A percentile compares a stretch with the other conserved stretches of the same genome.
These are phyloP conservation scores for Ophiobolus disseminans DNA, from an alignment of 2,329 filamentous ascomycete species.

Conservation along the genomic window DNA sequence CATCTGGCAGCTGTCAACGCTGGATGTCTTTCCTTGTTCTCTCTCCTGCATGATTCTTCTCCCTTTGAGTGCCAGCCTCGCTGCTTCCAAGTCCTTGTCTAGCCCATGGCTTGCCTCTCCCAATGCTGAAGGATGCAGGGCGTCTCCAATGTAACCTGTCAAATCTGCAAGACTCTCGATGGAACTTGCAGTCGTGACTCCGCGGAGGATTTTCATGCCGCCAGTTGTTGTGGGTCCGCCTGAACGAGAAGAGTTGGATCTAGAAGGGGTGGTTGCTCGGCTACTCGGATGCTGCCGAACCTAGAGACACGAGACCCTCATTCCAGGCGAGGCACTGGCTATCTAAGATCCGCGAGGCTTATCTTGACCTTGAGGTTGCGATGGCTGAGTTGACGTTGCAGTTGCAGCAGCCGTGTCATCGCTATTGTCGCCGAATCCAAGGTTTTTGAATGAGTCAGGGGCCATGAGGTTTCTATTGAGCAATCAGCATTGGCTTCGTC, in stretches of 20 bases:
- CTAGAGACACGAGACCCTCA: conserved; percentile 23
- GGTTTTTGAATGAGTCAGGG: conserved; percentile 90
- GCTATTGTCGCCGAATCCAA: conserved; percentile 74
- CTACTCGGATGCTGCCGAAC: conserved; percentile 41
- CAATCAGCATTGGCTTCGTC: conserved; percentile 27
- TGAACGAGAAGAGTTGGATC: conserved; percentile 10
- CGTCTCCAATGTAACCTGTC: conserved; percentile 35
- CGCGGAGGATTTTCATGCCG: conserved; percentile 10
- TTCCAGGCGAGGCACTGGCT: conserved; percentile 22
- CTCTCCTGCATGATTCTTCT: conserved; percentile 1
- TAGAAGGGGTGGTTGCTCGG: conserved; percentile 21
- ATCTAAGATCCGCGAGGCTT: conserved; percentile 34
- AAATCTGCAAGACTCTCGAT: conserved; percentile 22
- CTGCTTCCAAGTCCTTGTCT: conserved; percentile 11
- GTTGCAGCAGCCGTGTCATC: conserved; percentile 24
- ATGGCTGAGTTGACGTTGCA: conserved; percentile 37
- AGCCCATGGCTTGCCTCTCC: conserved; percentile 9
- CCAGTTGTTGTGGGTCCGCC: conserved; percentile 11
- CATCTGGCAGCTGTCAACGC: conserved; percentile 31
- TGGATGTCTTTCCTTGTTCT: conserved; percentile 21
- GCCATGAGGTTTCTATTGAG: conserved; percentile 83
- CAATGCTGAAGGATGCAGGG: conserved; percentile 9
- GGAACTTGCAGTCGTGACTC: conserved; percentile 3
- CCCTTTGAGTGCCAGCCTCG: conserved; percentile 6
- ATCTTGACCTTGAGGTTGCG: conserved; percentile 30